Evolutionary conservation across 2,329 filamentous ascomycete species (phyloP).

Genomic region (Fusarium decemcellulare): DNA sequence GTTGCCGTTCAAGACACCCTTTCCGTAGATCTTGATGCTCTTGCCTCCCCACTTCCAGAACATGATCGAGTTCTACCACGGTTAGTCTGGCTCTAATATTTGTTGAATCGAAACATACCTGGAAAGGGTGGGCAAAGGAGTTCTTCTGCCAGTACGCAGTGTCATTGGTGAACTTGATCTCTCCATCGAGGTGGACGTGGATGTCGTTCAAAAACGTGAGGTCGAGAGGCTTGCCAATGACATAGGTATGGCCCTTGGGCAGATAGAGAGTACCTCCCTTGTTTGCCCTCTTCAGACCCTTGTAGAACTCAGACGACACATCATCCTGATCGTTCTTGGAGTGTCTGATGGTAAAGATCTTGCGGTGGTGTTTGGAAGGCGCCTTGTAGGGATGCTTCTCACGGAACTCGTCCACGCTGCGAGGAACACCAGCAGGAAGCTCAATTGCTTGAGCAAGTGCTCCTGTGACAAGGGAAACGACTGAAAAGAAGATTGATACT

Average conservation of each 20-base stretch:
- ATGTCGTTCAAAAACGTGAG: conserved; percentile 42
- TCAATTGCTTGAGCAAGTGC: conserved; percentile 38
- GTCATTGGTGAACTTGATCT: conserved; percentile 47
- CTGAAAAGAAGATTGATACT: conserved; percentile 35
- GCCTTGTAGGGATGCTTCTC: conserved; percentile 38
- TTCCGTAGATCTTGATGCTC: conserved; percentile 42
- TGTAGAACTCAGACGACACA: conserved; percentile 39
- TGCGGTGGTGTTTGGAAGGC: conserved; percentile 28
- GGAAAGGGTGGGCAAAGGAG: conserved; percentile 42
- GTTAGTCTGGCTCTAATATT: neutral
- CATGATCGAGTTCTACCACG: conserved; percentile 42
- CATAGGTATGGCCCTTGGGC: conserved; percentile 39
- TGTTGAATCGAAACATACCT: conserved; percentile 5
- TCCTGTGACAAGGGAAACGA: conserved; percentile 35
- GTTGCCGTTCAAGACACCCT: conserved; percentile 42
- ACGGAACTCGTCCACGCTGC: conserved; percentile 44
- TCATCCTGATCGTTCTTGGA: conserved; percentile 40
- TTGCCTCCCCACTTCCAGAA: conserved; percentile 44
- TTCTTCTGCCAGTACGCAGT: conserved; percentile 42
- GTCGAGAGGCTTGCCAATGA: conserved; percentile 44
- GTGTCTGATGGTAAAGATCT: conserved; percentile 36
- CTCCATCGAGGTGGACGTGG: conserved; percentile 44
- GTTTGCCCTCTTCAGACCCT: conserved; percentile 42
- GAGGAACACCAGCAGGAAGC: conserved; percentile 42
- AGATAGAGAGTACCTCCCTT: conserved; percentile 42